phyloP scores from a whole-genome alignment of 2,329 filamentous ascomycete genomes.

The Penicillium sclerotiorum region DNA sequence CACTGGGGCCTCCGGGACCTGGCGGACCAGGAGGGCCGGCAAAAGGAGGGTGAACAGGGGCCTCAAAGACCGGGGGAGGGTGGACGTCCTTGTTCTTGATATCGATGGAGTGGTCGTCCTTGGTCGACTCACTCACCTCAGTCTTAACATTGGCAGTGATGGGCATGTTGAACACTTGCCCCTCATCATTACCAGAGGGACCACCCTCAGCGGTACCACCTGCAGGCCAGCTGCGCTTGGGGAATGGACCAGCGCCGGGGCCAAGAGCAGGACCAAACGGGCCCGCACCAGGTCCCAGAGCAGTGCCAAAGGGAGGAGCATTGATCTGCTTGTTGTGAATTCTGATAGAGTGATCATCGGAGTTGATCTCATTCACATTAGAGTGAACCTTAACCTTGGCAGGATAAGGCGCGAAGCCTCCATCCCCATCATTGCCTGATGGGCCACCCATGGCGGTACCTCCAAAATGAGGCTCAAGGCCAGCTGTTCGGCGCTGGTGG shows the following conservation, averaged over 20 bases:
- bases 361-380: constrained; percentile 20
- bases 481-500: constrained; percentile 8
- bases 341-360: constrained; percentile 26
- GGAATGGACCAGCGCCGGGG: constrained; percentile 18
- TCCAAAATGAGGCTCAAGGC: constrained; percentile 9
- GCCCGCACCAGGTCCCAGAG: constrained; percentile 13
- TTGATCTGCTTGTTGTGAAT: constrained; percentile 22
- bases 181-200: constrained; percentile 27
- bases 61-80: constrained; percentile 6
- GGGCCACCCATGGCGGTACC: constrained; percentile 27
- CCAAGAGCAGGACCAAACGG: constrained; percentile 17
- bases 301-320: constrained; percentile 12
- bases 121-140: constrained; percentile 17
- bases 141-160: constrained; percentile 22
- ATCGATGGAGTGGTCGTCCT: constrained; percentile 24
- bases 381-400: constrained; percentile 16
- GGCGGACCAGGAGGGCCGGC: background rate
- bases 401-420: constrained; percentile 16
- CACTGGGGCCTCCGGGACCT: background rate
- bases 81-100: constrained; percentile 22
- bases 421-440: constrained; percentile 19
- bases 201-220: constrained; percentile 24
- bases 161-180: constrained; percentile 26
- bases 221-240: constrained; percentile 16
- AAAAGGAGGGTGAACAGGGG: constrained; percentile 5